These are phyloP conservation scores for Pythium aristosporum DNA, from an alignment of 352 stramenopile genomes.

Conservation along the genomic window DNA sequence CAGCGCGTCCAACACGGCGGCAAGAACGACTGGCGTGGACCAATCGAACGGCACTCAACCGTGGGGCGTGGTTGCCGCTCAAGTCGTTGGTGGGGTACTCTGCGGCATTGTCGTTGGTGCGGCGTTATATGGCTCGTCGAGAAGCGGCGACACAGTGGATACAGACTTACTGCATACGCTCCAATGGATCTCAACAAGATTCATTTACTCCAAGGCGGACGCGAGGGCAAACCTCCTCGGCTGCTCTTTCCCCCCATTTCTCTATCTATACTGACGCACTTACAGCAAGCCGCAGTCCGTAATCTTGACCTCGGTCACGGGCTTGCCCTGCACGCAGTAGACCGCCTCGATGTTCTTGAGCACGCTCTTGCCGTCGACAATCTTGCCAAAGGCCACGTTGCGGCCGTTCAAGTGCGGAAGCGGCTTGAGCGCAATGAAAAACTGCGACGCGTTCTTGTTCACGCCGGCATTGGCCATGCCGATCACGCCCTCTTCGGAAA, in stretches of 20 bases:
- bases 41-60: background rate
- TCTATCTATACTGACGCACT: conserved; percentile 19
- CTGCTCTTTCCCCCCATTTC: conserved; percentile 12
- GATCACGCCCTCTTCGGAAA: conserved; percentile 78
- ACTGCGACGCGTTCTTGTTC: conserved; percentile 99
- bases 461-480: conserved; percentile 98
- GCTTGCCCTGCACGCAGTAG: conserved; percentile 83
- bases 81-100: conserved; percentile 21
- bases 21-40: background rate
- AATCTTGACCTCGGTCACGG: conserved; percentile 79
- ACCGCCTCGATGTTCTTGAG: conserved; percentile 82
- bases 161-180: conserved; percentile 19
- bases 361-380: conserved; percentile 81
- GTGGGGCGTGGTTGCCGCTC: conserved; percentile 4
- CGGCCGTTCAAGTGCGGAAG: conserved; percentile 84
- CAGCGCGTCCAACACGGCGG: background rate
- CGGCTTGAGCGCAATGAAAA: conserved; percentile 96
- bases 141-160: conserved; percentile 21
- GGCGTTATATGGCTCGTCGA: conserved; percentile 21
- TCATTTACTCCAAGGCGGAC: conserved; percentile 35
- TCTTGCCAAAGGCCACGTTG: conserved; percentile 87
- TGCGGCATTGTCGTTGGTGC: conserved; percentile 21
- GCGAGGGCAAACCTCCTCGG: background rate
- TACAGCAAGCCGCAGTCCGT: conserved; percentile 79
- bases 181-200: conserved; percentile 23